Conservation (phyloP, 495 filamentous ascomycete genomes). For the Pyrenula aspistea region DNA sequence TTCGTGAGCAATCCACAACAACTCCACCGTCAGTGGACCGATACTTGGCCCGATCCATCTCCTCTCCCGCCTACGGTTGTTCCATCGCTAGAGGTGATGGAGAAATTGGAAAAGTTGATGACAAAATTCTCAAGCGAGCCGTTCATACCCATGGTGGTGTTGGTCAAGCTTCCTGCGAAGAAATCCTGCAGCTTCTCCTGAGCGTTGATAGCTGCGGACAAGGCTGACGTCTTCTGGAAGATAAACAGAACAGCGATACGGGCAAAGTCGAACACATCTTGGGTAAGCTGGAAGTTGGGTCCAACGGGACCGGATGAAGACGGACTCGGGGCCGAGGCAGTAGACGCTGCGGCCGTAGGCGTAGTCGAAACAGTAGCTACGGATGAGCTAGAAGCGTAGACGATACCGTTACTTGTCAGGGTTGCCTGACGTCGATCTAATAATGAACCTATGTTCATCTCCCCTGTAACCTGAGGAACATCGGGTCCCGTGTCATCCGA, state of each 20-base stretch:
- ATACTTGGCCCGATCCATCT: background rate
- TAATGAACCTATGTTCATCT: background rate
- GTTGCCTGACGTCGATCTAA: constrained; percentile 1
- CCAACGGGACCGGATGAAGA: constrained; percentile 5
- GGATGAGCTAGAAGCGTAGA: constrained; percentile 16
- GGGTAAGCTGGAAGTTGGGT: constrained; percentile 5
- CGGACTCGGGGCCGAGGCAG: constrained; percentile 5
- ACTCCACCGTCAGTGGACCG: background rate
- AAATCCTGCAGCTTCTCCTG: constrained; percentile 25
- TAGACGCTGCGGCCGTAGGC: constrained; percentile 9
- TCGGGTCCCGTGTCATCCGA: background rate
- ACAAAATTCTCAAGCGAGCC: constrained; percentile 16
- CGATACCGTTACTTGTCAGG: constrained; percentile 30
- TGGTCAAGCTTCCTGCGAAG: constrained; percentile 13
- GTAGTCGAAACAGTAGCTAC: constrained; percentile 6
- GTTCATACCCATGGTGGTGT: constrained; percentile 7
- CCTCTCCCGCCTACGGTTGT: constrained; percentile 24
- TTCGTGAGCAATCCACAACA: background rate
- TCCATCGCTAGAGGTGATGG: constrained; percentile 29
- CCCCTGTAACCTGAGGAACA: background rate
- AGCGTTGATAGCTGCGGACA: constrained; percentile 21
- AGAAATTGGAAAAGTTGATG: constrained; percentile 30
- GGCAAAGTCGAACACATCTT: constrained; percentile 31
- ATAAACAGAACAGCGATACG: constrained; percentile 36
- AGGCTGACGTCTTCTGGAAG: constrained; percentile 30